Evolutionary conservation across 495 filamentous ascomycete genomes (phyloP).

Genomic region (Pyrenula aspistea): DNA sequence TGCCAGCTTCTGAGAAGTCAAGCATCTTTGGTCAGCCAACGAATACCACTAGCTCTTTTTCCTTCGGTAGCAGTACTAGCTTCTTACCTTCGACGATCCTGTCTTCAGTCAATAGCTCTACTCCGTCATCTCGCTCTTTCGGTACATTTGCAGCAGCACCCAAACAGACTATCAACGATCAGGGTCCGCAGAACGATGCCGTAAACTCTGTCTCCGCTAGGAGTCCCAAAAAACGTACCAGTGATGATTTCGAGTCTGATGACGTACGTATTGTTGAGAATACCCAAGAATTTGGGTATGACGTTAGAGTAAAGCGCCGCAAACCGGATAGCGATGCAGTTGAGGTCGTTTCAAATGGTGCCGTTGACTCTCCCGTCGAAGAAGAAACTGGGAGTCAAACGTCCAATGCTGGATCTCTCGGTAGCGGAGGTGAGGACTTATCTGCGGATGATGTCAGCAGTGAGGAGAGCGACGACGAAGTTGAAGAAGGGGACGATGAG

Average conservation of each 20-base stretch:
- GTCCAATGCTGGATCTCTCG: slow-evolving; percentile 14
- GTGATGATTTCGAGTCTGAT: slow-evolving; percentile 43
- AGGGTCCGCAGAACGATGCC: slow-evolving; percentile 3
- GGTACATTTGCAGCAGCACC: slow-evolving; percentile 6
- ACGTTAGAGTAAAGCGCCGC: slow-evolving; percentile 30
- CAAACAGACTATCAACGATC: slow-evolving; percentile 15
- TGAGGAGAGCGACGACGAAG: slow-evolving; percentile 25
- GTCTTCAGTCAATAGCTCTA: background rate
- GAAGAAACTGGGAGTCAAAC: background rate
- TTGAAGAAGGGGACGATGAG: slow-evolving; percentile 34
- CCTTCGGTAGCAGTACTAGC: background rate
- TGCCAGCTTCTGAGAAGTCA: background rate
- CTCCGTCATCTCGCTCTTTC: background rate
- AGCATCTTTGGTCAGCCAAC: background rate
- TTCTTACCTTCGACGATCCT: background rate
- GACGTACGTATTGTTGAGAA: slow-evolving; percentile 40
- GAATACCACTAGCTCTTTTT: background rate
- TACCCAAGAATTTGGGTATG: slow-evolving; percentile 32
- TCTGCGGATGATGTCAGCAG: slow-evolving; percentile 19
- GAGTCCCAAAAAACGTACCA: slow-evolving; percentile 39
- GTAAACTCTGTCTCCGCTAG: slow-evolving; percentile 15
- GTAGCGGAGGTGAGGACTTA: slow-evolving; percentile 29
- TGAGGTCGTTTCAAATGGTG: background rate
- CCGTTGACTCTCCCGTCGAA: background rate
- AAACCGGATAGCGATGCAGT: slow-evolving; percentile 4